A percentile compares a stretch with the other conserved stretches of the same genome.
Conservation (phyloP, 1,139 yeast genomes). For the Blastobotrys malaysiensis region DNA sequence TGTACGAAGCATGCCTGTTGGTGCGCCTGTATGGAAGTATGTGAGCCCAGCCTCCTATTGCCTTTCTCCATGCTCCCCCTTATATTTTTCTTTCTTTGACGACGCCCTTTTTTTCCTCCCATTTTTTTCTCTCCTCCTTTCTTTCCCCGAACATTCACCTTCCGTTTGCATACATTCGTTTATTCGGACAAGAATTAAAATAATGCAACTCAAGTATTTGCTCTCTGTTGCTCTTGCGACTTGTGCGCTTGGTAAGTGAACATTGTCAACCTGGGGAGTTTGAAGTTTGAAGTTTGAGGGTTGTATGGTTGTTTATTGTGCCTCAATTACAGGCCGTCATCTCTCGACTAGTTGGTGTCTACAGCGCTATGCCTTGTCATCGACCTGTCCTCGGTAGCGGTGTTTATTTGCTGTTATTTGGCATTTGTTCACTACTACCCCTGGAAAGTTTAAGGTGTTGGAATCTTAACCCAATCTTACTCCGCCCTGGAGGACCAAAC, state of each 20-base stretch:
- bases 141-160: not conserved
- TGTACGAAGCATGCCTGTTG: not conserved
- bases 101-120: not conserved
- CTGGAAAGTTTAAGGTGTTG: too few species aligned
- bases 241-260: conserved; percentile 21
- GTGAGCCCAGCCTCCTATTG: conserved; percentile 1
- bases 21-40: not conserved
- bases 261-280: not conserved
- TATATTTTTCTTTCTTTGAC: conserved; percentile 1
- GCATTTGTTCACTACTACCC: too few species aligned
- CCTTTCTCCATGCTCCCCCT: conserved; percentile 5
- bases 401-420: too few species aligned
- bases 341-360: not conserved
- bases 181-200: not conserved
- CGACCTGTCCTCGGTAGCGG: too few species aligned
- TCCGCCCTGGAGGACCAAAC: too few species aligned
- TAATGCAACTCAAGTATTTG: conserved; percentile 18
- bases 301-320: not conserved
- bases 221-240: conserved; percentile 18
- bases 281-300: too few species aligned
- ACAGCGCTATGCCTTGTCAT: too few species aligned
- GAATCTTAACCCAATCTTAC: too few species aligned
- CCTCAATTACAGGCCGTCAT: not conserved
- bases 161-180: not conserved
- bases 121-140: not conserved